Conservation (phyloP, 306 rosid species). For the Hippophae gyantsensis region DNA sequence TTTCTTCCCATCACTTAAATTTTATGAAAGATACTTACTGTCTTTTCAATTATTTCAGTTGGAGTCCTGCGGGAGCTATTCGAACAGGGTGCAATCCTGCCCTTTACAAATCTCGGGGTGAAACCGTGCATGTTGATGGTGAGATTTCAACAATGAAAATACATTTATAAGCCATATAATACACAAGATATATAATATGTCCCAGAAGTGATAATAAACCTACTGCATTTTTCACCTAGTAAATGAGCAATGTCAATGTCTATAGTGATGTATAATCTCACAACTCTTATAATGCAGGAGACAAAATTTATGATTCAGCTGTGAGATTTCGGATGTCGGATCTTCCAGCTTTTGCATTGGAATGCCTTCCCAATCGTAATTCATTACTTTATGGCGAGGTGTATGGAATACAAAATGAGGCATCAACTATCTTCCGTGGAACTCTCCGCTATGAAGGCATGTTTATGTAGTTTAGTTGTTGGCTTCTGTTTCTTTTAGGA, state of each 20-base stretch:
- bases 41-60: constrained; percentile 44
- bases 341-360: constrained; percentile 89
- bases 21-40: constrained; percentile 19
- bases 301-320: constrained; percentile 69
- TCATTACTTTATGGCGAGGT: constrained; percentile 71
- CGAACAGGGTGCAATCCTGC: constrained; percentile 87
- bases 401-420: constrained; percentile 74
- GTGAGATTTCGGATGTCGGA: constrained; percentile 51
- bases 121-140: constrained; percentile 75
- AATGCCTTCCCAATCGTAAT: constrained; percentile 82
- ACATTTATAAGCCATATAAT: background rate
- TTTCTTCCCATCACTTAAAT: constrained; percentile 8
- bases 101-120: constrained; percentile 51
- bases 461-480: constrained; percentile 15
- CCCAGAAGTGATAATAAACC: background rate
- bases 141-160: constrained; percentile 21
- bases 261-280: background rate
- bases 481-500: constrained; percentile 2
- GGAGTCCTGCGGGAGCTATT: constrained; percentile 94
- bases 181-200: background rate
- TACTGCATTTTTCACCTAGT: background rate
- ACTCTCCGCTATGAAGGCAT: constrained; percentile 93
- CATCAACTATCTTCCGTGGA: constrained; percentile 83
- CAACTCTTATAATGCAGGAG: constrained; percentile 36
- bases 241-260: background rate